These are phyloP conservation scores for Drechslera avenae DNA, from an alignment of 2,329 filamentous ascomycete genomes.

Conservation along the genomic window DNA sequence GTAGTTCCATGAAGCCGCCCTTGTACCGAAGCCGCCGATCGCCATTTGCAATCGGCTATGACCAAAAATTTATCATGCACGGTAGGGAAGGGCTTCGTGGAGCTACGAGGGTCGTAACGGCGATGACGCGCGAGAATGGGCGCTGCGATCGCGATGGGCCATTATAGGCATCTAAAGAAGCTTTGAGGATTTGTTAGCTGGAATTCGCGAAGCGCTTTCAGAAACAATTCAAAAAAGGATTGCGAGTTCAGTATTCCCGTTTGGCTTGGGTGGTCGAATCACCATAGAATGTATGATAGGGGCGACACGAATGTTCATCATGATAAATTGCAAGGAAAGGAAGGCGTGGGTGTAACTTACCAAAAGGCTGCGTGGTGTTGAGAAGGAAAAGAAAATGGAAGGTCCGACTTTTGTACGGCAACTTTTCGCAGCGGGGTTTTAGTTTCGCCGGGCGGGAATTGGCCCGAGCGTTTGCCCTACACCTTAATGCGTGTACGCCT, in stretches of 20 bases:
- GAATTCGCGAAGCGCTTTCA: conserved; percentile 4
- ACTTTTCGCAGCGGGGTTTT: conserved; percentile 29
- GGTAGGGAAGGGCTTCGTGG: not conserved
- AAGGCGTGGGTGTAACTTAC: conserved; percentile 33
- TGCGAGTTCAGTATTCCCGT: conserved; percentile 45
- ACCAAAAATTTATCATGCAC: not conserved
- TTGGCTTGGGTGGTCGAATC: conserved; percentile 50
- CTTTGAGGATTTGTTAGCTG: conserved; percentile 27
- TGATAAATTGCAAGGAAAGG: conserved; percentile 15
- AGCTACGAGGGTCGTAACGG: conserved; percentile 1
- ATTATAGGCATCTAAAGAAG: not conserved
- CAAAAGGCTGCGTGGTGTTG: conserved; percentile 30
- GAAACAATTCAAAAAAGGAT: conserved; percentile 11
- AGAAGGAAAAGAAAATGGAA: conserved; percentile 16
- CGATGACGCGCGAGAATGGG: not conserved
- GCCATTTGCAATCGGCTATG: conserved; percentile 5
- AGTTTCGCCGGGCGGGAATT: conserved; percentile 23
- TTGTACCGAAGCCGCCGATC: not conserved
- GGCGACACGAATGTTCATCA: conserved; percentile 49
- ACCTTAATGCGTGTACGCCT: too few species aligned
- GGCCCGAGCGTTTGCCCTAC: conserved; percentile 12
- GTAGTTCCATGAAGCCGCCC: conserved; percentile 24
- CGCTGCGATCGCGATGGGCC: not conserved
- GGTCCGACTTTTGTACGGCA: conserved; percentile 26
- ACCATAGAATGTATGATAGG: conserved; percentile 49